These are phyloP conservation scores for Babesia bovis DNA, from an alignment of 169 alveolate species.

Conservation along the genomic window DNA sequence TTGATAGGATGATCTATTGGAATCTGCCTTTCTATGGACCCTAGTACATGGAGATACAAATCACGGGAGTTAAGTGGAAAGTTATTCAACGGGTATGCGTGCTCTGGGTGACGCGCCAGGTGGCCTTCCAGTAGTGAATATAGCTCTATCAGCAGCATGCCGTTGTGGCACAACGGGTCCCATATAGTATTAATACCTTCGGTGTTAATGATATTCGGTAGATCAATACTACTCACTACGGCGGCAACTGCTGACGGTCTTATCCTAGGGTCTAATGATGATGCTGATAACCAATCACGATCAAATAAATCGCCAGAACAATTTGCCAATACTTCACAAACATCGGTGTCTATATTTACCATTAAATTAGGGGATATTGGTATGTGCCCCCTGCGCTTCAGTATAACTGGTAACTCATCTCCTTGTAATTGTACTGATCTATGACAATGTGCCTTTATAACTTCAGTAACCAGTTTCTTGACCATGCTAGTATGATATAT, in stretches of 20 bases:
- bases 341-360: slow-evolving; percentile 49
- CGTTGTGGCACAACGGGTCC: slow-evolving; percentile 69
- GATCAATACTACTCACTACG: slow-evolving; percentile 11
- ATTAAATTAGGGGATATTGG: slow-evolving; percentile 48
- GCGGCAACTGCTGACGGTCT: slow-evolving; percentile 43
- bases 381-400: slow-evolving; percentile 45
- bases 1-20: background rate
- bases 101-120: slow-evolving; percentile 7
- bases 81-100: slow-evolving; percentile 51
- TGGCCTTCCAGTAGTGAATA: slow-evolving; percentile 28
- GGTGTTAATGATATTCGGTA: background rate
- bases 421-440: slow-evolving; percentile 57
- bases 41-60: background rate
- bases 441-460: slow-evolving; percentile 51
- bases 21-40: background rate
- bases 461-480: slow-evolving; percentile 43
- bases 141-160: slow-evolving; percentile 57
- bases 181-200: slow-evolving; percentile 27
- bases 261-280: slow-evolving; percentile 36
- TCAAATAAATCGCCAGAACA: slow-evolving; percentile 58
- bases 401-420: slow-evolving; percentile 46
- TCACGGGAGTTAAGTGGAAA: slow-evolving; percentile 42
- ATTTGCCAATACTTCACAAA: slow-evolving; percentile 65
- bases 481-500: slow-evolving; percentile 61
- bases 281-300: slow-evolving; percentile 39